Base-by-base conservation (phyloP, 2,329 filamentous ascomycete species). In the Beauveria brongniartii region DNA sequence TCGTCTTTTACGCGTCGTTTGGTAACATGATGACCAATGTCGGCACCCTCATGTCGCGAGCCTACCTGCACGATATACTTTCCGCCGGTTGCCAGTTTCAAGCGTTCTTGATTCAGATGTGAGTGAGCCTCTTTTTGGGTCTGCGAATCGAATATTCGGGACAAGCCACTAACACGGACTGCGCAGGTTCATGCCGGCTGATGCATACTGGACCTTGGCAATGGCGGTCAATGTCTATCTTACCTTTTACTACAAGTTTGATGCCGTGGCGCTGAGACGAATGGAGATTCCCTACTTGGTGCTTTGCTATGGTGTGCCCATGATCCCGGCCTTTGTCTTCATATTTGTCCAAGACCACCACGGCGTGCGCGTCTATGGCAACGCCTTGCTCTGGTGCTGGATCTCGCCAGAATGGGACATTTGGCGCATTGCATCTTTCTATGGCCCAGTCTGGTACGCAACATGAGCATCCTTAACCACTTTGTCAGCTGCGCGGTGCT, bases 171-270 rank as follows among this genome's bases (percentile, higher is more conserved):
- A 44, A 28, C 20, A 22, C 26, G 43, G 2, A n/a, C 63, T 67
- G 5, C 3, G n/a, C 68, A 91, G 88, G 86, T 92, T 92, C 70
- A 85, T 91, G 80, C 86, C 86, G 1, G 88, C 88, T 5, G 88
- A 91, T 75, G 85, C 87, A 1, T 78, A 88, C 51, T 92, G 87
- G 89, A 89, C 88, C 1, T 78, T 92, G 62, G 85, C 88, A 59
- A 94, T 95, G 90, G 89, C 90, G 1, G 80, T 87, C 66, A 95
- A 94, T 69, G 90, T 94, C 56, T 91, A 91, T 71, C 74, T 93
- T 16, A 92, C 90, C 0, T 91, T 94, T 69, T 92, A 91, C 72
- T 80, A 79, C 67, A 89, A 88, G 64, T 92, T 86, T 66, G 84
- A 88, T 62, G 83, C 86, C 1, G 73, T 79, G 4, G 80, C 82